Percentiles rank a stretch among this genome's conserved stretches.
phyloP scores from a whole-genome alignment of 192 early-diverging fungal genomes.

The Entomortierella lignicola region DNA sequence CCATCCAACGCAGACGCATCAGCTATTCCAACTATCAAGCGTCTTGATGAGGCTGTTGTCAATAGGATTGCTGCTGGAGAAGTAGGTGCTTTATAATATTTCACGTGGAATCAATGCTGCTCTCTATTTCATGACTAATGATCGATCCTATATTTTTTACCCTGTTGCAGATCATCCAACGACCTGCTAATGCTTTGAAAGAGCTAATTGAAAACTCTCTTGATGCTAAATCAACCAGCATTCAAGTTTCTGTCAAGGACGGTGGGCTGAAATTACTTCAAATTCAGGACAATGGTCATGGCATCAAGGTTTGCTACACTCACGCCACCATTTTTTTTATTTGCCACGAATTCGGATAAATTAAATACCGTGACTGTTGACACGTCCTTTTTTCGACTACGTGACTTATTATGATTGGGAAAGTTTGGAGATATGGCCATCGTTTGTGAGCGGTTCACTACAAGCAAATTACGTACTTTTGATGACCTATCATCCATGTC shows the following conservation, averaged over 20 bases:
- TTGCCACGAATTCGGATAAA: neutral
- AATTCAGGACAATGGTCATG: conserved; percentile 95
- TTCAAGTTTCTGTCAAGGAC: conserved; percentile 86
- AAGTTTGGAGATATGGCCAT: conserved; percentile 88
- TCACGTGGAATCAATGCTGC: neutral
- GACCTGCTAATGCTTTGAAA: conserved; percentile 96
- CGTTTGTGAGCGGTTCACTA: conserved; percentile 96
- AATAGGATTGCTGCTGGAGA: conserved; percentile 99
- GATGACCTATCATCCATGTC: conserved; percentile 87
- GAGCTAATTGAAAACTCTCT: conserved; percentile 97
- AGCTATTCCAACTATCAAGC: conserved; percentile 68
- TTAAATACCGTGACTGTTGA: conserved; percentile 1
- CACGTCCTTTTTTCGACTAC: neutral
- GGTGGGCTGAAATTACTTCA: conserved; percentile 95
- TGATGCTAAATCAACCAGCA: conserved; percentile 90
- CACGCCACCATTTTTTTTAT: conserved; percentile 34
- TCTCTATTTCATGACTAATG: too few species aligned
- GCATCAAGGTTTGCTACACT: conserved; percentile 70
- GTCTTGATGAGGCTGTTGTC: conserved; percentile 87
- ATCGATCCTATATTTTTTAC: neutral
- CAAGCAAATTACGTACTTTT: conserved; percentile 88
- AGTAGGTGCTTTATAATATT: conserved; percentile 48
- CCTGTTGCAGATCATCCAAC: conserved; percentile 83
- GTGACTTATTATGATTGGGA: neutral
- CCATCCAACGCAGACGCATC: neutral